phyloP scores from a whole-genome alignment of 345 rosid genomes.

The Hypericum androsaemum region DNA sequence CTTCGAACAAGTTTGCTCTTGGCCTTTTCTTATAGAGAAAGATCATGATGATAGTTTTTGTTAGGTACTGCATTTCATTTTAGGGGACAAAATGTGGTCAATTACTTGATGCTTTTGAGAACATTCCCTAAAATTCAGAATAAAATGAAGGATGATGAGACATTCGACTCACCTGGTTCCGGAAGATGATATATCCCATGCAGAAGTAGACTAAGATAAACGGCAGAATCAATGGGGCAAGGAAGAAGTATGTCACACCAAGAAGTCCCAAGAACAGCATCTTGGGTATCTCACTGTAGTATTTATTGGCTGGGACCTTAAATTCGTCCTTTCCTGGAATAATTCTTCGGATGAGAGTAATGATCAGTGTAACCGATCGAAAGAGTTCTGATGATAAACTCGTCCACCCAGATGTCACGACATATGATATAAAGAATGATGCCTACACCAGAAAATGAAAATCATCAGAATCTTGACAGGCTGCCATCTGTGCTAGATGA shows the following conservation, averaged over 20 bases:
- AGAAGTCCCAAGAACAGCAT: conserved; percentile 73
- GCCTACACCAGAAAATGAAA: conserved; percentile 41
- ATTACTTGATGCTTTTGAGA: no score
- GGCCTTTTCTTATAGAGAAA: no score
- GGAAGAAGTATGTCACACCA: conserved; percentile 77
- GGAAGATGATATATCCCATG: conserved; percentile 77
- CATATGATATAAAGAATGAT: conserved; percentile 82
- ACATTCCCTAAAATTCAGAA: background rate
- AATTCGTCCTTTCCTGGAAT: conserved; percentile 36
- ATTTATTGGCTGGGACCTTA: conserved; percentile 54
- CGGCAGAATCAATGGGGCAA: conserved; percentile 79
- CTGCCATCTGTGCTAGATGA: background rate
- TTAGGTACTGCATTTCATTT: no score
- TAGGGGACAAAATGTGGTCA: no score
- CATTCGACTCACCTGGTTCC: conserved; percentile 64
- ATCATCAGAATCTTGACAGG: conserved; percentile 3
- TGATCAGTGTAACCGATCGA: conserved; percentile 53
- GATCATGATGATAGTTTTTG: no score
- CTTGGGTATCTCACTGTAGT: conserved; percentile 55
- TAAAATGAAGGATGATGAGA: background rate
- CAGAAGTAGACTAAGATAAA: conserved; percentile 73
- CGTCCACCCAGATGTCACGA: conserved; percentile 93
- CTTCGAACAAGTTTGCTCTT: no score
- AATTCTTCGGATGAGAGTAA: conserved; percentile 26
- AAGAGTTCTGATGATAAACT: conserved; percentile 68